Base-by-base conservation (phyloP, 1,284 basidiomycete genomes). In the Ustilago trichophora region DNA sequence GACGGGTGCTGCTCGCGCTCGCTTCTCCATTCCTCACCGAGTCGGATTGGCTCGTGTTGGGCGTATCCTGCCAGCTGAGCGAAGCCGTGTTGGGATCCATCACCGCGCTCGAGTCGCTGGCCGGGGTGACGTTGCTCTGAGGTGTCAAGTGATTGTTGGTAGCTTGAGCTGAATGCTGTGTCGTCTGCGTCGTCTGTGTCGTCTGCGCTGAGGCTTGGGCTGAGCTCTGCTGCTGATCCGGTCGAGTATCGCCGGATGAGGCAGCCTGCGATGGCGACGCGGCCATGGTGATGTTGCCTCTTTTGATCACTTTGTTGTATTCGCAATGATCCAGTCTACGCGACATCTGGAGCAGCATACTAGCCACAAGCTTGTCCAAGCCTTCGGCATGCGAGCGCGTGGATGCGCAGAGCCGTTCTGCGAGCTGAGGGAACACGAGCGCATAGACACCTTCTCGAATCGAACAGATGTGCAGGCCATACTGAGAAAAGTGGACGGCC, bases 391-490 rank as follows among this genome's bases (percentile, higher is more conserved):
- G 26, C 10, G 37, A 3, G 6, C 16, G 19, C 6, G 11, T n/a
- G 12, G 37, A 6, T 13, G 18, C 33, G 13, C 37, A 29, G 15
- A 51, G 29, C 26, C 55, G 33, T 3, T 58, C 33, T 12, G 55
- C 48, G 12, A 58, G 31, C 31, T 32, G 43, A 9, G 36, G 32
- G 3, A 58, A 26, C 31, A 51, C 4, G 32, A 46, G 37, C 26
- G 43, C 55, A 58, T 46, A 58, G 36, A 58, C 27, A 26, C 33
- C 37, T 21, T 31, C 48, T 11, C 55, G 42, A n/a, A 51, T 41
- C 11, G 43, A 24, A 15, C n/a, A 11, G 4, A 26, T 48, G 32
- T 40, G 19, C n/a, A 25, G 12, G 32, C 55, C 43, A 18, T 35
- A 46, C 19, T 46, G 48, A 3, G 19, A n/a, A n/a, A n/a, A n/a